These are phyloP conservation scores for Podila minutissima DNA, from an alignment of 192 early-diverging fungal genomes.

Conservation along the genomic window DNA sequence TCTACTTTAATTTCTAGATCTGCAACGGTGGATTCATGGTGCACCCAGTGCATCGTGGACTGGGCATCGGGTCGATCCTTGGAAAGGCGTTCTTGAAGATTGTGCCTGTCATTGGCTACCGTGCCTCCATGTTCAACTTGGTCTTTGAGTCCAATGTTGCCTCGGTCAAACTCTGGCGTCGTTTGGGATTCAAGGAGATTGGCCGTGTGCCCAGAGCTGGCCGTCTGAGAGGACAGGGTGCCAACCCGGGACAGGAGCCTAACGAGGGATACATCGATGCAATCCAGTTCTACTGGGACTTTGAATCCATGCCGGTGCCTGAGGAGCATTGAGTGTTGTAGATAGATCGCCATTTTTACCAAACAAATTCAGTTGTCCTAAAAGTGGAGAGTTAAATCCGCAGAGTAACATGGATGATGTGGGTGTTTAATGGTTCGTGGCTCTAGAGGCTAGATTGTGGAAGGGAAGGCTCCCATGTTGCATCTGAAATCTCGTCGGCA, in stretches of 20 bases:
- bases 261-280: constrained; percentile 72
- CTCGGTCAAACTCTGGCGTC: constrained; percentile 71
- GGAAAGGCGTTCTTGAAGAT: constrained; percentile 68
- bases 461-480: constrained; percentile 9
- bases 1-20: constrained; percentile 53
- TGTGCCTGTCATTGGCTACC: constrained; percentile 75
- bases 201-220: constrained; percentile 77
- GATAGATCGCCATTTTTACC: too few species aligned
- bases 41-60: constrained; percentile 49
- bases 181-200: constrained; percentile 72
- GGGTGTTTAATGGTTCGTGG: too few species aligned
- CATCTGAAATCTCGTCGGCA: constrained; percentile 25
- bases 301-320: constrained; percentile 54
- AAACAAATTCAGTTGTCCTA: too few species aligned
- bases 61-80: constrained; percentile 71
- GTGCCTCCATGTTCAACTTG: constrained; percentile 81
- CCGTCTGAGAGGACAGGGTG: constrained; percentile 54
- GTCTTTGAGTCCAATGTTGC: constrained; percentile 78
- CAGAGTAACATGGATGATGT: too few species aligned
- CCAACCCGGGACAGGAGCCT: neutral
- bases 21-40: constrained; percentile 83
- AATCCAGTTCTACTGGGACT: constrained; percentile 82
- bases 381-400: too few species aligned
- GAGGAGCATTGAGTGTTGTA: constrained; percentile 3
- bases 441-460: constrained; percentile 19